A percentile compares a stretch with the other conserved stretches of the same genome.
Evolutionary conservation across 805 yeast genomes (phyloP).

Genomic region (Nakazawaea laoshanensis): DNA sequence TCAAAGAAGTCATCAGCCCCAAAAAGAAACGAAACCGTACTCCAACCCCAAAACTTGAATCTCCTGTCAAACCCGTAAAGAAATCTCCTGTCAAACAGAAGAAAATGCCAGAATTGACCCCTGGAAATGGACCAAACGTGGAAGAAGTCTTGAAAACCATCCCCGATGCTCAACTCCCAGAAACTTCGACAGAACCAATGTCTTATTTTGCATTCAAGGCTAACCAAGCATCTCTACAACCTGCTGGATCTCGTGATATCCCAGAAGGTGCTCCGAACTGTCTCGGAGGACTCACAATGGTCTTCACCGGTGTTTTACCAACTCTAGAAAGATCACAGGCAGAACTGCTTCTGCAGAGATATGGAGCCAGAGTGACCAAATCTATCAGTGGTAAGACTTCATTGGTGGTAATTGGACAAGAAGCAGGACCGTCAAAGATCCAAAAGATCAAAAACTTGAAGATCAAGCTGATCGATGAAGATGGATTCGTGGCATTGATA

Average conservation of each 20-base stretch:
- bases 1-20: slow-evolving; percentile 7
- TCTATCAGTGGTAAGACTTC: slow-evolving; percentile 81
- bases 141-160: slow-evolving; percentile 52
- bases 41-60: background rate
- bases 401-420: slow-evolving; percentile 85
- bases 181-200: slow-evolving; percentile 38
- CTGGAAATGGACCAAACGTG: slow-evolving; percentile 24
- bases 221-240: slow-evolving; percentile 25
- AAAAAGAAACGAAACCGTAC: slow-evolving; percentile 1
- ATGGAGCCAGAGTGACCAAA: slow-evolving; percentile 88
- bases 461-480: slow-evolving; percentile 79
- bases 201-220: slow-evolving; percentile 53
- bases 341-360: slow-evolving; percentile 67
- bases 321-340: slow-evolving; percentile 68
- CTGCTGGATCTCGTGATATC: slow-evolving; percentile 35
- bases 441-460: slow-evolving; percentile 64
- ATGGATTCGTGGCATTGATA: slow-evolving; percentile 72
- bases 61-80: slow-evolving; percentile 1
- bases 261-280: slow-evolving; percentile 87
- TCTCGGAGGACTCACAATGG: slow-evolving; percentile 80
- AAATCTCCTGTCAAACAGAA: slow-evolving; percentile 7
- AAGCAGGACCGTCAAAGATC: slow-evolving; percentile 95
- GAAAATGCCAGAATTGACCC: slow-evolving; percentile 10
- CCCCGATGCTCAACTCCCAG: slow-evolving; percentile 68
- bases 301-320: slow-evolving; percentile 87